Evolutionary conservation across 139 green algal species (phyloP).

Genomic region (Diplosphaera chodatii): DNA sequence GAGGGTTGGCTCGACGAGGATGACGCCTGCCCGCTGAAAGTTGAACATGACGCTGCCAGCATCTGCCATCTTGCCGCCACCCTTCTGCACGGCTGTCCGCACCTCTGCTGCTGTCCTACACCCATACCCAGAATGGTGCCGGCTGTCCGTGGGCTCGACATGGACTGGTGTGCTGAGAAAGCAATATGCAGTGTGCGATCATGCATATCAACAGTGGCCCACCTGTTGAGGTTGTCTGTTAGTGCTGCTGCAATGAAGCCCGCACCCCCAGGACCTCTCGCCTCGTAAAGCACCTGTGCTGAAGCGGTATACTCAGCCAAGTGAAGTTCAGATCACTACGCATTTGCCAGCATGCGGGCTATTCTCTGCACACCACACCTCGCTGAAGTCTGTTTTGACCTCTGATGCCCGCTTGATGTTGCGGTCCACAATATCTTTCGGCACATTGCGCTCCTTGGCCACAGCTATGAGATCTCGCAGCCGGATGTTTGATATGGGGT

Average conservation of each 20-base stretch:
- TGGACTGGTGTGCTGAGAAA: too few relatives aligned
- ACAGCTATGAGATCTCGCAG: conserved; percentile 53
- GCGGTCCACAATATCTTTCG: conserved; percentile 82
- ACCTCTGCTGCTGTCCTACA: conserved; percentile 39
- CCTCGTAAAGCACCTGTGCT: conserved; percentile 32
- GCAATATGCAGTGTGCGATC: too few relatives aligned
- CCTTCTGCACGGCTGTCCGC: conserved; percentile 67
- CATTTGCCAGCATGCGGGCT: too few relatives aligned
- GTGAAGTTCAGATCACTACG: too few relatives aligned
- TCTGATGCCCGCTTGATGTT: conserved; percentile 81
- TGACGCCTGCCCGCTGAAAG: conserved; percentile 58
- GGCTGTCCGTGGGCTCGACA: too few relatives aligned
- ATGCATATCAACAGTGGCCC: too few relatives aligned
- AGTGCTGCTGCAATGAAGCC: conserved; percentile 84
- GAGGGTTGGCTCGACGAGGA: conserved; percentile 21
- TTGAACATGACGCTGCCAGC: conserved; percentile 87
- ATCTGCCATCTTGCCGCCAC: conserved; percentile 80
- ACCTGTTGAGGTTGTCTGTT: conserved; percentile 90
- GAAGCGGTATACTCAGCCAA: not conserved
- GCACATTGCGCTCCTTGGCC: conserved; percentile 65
- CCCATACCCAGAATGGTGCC: too few relatives aligned
- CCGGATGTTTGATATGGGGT: conserved; percentile 60
- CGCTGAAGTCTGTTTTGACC: conserved; percentile 68
- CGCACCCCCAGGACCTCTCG: conserved; percentile 62
- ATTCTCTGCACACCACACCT: conserved; percentile 43